These are phyloP conservation scores for Malus domestica DNA, from an alignment of 306 rosid genomes.

Conservation along the genomic window ASM211411v1 NC_041790.1:19993001-19993500, in stretches of 20 bases:
- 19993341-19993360: too few relatives aligned
- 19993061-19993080: not conserved
- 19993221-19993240: conserved; percentile 27
- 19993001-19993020: too few relatives aligned
- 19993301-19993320: not conserved
- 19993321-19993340: not conserved
- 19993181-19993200: conserved; percentile 8
- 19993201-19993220: conserved; percentile 23
- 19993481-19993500: too few relatives aligned
- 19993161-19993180: conserved; percentile 26
- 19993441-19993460: too few relatives aligned
- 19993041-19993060: not conserved
- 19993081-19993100: not conserved
- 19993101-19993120: not conserved
- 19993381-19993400: too few relatives aligned
- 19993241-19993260: conserved; percentile 26
- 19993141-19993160: conserved; percentile 27
- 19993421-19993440: too few relatives aligned
- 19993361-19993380: too few relatives aligned
- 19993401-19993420: too few relatives aligned
- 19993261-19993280: conserved; percentile 6
- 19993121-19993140: not conserved
- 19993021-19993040: too few relatives aligned
- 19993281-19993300: not conserved
- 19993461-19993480: too few relatives aligned